Evolutionary conservation across 768 basidiomycete species (phyloP), one percentile per base, ranked within the genome.

Genomic region (Russula foetens): DNA sequence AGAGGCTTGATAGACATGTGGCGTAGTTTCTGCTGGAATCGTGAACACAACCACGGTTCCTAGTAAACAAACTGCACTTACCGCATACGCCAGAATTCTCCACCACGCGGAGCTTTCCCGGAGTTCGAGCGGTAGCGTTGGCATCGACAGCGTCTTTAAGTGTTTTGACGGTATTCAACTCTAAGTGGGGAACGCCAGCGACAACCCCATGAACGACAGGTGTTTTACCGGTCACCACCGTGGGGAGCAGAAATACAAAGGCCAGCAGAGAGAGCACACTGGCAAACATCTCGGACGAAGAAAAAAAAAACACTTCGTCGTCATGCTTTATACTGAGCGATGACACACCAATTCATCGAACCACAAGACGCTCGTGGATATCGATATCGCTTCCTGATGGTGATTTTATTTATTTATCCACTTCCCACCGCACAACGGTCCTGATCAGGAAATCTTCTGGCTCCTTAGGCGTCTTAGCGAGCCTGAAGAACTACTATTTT

Each of bases 51-150:
- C 46, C 14, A 38, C 45, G 14, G 43, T 23, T 7, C 45, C 11
- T 43, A 38, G 45, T 19, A 15, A 39, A 44, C n/a, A n/a, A n/a
- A n/a, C 8, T 19, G 23, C 3, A 61, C 69, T 46, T 63, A 81
- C 81, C 81, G 69, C 84, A 86, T 38, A 85, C 69, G 11, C 83
- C 82, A 7, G 83, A 83, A 64, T 85, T 85, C 66, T 85, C 80
- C 2, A 77, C 75, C 15, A 81, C 74, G 7, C 84, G 79, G 31
- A 85, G 75, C 63, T 77, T 74, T 29, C 81, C 81, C 9, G 81
- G 78, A 7, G 70, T 69, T 11, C 65, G 63, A 1, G 64, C 56
- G 14, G 67, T 52, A 15, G 39, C 26, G 23, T 46, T 21, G 21
- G 28, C 41, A 35, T 35, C 51, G 47, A 17, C 23, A 17, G 31